phyloP scores from a whole-genome alignment of 1,139 yeast genomes.

The Suhomyces coccinellae region DNA sequence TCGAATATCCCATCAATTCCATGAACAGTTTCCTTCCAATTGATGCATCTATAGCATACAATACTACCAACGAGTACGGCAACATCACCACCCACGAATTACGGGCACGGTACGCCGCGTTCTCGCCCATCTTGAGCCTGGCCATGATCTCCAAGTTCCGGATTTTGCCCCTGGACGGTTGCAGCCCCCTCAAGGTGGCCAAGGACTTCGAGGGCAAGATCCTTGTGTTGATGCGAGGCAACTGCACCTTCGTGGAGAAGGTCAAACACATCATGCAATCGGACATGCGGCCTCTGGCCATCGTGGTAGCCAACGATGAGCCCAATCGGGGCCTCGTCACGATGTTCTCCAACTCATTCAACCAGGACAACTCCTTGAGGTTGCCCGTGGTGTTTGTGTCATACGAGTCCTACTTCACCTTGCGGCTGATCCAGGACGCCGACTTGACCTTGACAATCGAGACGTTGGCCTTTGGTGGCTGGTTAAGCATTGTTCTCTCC shows the following conservation, averaged over 20 bases:
- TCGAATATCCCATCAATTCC: constrained; percentile 40
- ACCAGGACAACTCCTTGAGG: constrained; percentile 36
- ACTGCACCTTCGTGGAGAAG: constrained; percentile 45
- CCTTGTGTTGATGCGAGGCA: constrained; percentile 40
- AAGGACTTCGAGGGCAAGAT: constrained; percentile 26
- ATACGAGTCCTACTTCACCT: constrained; percentile 34
- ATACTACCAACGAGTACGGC: constrained; percentile 23
- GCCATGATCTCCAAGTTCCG: constrained; percentile 26
- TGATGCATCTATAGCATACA: constrained; percentile 36
- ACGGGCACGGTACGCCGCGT: constrained; percentile 46
- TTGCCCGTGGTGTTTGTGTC: constrained; percentile 44
- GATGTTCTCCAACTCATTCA: constrained; percentile 44
- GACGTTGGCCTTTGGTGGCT: constrained; percentile 42
- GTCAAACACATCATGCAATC: constrained; percentile 33
- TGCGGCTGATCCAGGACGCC: constrained; percentile 16
- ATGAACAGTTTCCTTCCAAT: constrained; percentile 46
- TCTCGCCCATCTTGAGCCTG: constrained; percentile 36
- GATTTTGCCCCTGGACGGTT: constrained; percentile 34
- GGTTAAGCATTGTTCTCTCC: constrained; percentile 41
- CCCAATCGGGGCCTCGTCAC: constrained; percentile 42
- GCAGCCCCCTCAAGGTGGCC: constrained; percentile 19
- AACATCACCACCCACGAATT: constrained; percentile 24
- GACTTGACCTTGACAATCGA: constrained; percentile 22
- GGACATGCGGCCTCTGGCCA: constrained; percentile 32
- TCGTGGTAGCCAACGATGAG: constrained; percentile 45